A percentile compares a stretch with the other conserved stretches of the same genome.
These are phyloP conservation scores for Leccinum olivaceopallidum DNA, from an alignment of 768 basidiomycete species.

Conservation along the genomic window DNA sequence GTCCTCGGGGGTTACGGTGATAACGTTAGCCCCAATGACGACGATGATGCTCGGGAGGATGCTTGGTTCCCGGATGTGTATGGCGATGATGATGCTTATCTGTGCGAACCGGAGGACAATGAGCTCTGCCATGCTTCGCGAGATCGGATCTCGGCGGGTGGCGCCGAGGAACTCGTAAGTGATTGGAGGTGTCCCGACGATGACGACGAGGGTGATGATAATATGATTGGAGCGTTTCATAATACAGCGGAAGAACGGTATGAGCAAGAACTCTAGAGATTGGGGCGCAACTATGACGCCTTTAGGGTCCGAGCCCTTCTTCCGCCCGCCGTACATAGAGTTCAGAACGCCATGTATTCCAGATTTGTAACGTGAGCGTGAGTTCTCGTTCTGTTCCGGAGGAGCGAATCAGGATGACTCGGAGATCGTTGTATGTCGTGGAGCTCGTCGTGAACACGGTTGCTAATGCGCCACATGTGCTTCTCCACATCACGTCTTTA, in stretches of 20 bases:
- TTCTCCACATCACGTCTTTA: neutral
- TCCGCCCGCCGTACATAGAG: neutral
- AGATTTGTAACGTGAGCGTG: conserved; percentile 5
- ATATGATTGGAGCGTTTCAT: conserved; percentile 17
- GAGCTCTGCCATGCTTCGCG: conserved; percentile 8
- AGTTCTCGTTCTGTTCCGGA: conserved; percentile 3
- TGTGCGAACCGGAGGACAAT: conserved; percentile 13
- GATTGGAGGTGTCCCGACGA: conserved; percentile 50
- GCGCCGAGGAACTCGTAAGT: conserved; percentile 38
- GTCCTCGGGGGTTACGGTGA: conserved; percentile 42
- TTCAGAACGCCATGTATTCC: conserved; percentile 6
- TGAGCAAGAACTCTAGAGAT: conserved; percentile 31
- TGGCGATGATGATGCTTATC: conserved; percentile 15
- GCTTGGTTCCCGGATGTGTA: conserved; percentile 25
- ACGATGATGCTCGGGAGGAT: conserved; percentile 7
- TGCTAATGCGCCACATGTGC: neutral
- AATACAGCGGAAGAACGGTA: conserved; percentile 26
- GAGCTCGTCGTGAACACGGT: neutral
- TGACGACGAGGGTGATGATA: neutral
- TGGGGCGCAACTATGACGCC: neutral
- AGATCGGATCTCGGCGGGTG: conserved; percentile 17
- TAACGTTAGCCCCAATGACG: conserved; percentile 27
- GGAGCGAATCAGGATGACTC: neutral
- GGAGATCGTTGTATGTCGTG: neutral
- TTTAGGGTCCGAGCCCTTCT: conserved; percentile 4